Percentiles rank a stretch among this genome's conserved stretches.
These are phyloP conservation scores for Harrya chromipes DNA, from an alignment of 768 basidiomycete species.

Conservation along the genomic window DNA sequence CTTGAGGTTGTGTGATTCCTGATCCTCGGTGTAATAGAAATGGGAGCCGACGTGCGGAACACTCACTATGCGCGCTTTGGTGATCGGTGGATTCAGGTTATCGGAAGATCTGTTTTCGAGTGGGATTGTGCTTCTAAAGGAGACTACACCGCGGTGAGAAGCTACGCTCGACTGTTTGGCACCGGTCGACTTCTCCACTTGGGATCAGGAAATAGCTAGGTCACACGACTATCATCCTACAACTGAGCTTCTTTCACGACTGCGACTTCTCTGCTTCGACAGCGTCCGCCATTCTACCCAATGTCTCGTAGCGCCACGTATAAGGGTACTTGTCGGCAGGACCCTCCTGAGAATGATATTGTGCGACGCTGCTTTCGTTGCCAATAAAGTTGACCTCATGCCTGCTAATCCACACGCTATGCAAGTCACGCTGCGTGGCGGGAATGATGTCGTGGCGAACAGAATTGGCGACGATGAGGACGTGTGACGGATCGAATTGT, in stretches of 20 bases:
- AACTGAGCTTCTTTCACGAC: background rate
- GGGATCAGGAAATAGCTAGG: background rate
- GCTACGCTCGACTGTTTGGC: no score
- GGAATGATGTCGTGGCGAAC: conserved; percentile 65
- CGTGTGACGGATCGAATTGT: conserved; percentile 37
- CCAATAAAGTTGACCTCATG: conserved; percentile 23
- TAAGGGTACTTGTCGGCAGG: conserved; percentile 31
- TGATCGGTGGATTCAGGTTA: background rate
- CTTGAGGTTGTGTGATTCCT: no score
- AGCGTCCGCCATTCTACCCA: conserved; percentile 59
- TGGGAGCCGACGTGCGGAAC: no score
- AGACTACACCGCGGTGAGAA: background rate
- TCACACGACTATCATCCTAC: background rate
- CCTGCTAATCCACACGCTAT: conserved; percentile 66
- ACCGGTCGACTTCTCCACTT: background rate
- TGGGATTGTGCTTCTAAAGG: background rate
- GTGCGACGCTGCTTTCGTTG: conserved; percentile 33
- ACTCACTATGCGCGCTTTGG: background rate
- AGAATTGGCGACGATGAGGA: conserved; percentile 68
- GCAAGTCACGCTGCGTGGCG: conserved; percentile 52
- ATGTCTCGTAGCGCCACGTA: conserved; percentile 54
- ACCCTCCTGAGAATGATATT: conserved; percentile 29
- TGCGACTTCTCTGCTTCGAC: conserved; percentile 42
- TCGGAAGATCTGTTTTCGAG: background rate
- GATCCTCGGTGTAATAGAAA: background rate